Evolutionary conservation across 2,329 filamentous ascomycete species (phyloP), one percentile per base, ranked within the genome.

Genomic region (Alternaria rosae): DNA sequence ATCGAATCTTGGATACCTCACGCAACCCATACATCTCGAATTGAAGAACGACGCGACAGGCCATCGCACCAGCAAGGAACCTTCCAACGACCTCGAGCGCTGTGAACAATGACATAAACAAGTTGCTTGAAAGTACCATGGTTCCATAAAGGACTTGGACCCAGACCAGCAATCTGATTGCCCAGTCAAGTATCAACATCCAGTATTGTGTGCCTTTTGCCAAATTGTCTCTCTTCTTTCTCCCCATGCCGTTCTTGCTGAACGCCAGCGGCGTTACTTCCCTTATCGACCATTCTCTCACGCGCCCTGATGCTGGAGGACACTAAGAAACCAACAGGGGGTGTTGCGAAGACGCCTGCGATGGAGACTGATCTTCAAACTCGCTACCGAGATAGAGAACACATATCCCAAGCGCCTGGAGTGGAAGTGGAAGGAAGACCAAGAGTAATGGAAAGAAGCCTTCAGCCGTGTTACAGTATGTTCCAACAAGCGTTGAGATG

Each of bases 21-120:
- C 47, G 47, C 26, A 15, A 20, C n/a, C 47, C 47, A 5, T 50
- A 50, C 47, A 50, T 50, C 47, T 50, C 47, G 30, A 50, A 50
- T 4, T 50, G 26, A 4, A 50, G 25, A 3, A 50, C 25, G 2
- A 30, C 47, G 12, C 47, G 23, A 8, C 47, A 50, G 1, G 32
- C 23, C 11, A 50, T 28, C n/a, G 47, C 47, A 30, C 47, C 47
- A 50, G 47, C 23, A 35, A 50, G 47, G 8, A 50, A 50, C 6
- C 26, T n/a, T 12, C 47, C 47, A 3, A 50, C 25, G 5, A 50
- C 47, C 25, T 50, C 23, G 2, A 50, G 20, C 28, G 47, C 23
- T 4, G 47, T 50, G 6, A 50, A 50, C 15, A 50, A 15, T 11
- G 47, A 50, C 13, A 50, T 17, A 11, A 50, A 50, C 17, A 30